phyloP scores from a whole-genome alignment of 257 asterid species.

The Solanum medicagineum region DNA sequence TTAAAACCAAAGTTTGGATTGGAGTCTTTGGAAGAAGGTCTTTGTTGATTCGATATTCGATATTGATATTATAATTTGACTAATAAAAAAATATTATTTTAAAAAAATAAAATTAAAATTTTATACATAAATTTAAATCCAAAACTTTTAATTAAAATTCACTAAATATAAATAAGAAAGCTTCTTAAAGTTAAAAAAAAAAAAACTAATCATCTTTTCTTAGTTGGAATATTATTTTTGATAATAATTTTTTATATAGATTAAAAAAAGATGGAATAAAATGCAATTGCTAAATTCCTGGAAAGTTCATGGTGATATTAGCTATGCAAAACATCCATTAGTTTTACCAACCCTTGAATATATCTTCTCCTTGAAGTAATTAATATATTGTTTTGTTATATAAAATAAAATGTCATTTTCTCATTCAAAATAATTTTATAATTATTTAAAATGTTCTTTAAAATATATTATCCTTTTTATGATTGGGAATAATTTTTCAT shows the following conservation, averaged over 20 bases:
- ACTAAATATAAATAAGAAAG: background rate
- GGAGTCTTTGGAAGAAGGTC: background rate
- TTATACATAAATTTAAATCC: rapidly evolving
- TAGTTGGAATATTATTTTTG: background rate
- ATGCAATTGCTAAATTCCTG: background rate
- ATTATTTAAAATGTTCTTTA: background rate
- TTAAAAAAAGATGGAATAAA: background rate
- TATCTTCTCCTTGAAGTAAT: background rate
- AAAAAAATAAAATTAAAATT: too few relatives aligned
- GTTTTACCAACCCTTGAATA: background rate
- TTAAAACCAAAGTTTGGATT: background rate
- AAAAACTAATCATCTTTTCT: background rate
- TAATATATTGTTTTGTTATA: background rate
- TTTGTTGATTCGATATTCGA: background rate
- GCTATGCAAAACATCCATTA: background rate
- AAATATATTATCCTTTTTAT: background rate
- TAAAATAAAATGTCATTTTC: background rate
- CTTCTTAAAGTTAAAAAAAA: background rate
- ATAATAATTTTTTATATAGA: background rate
- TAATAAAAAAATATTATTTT: background rate
- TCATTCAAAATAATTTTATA: background rate
- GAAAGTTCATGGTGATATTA: background rate
- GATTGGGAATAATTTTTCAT: background rate
- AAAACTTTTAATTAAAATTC: background rate
- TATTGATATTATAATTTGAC: background rate